A percentile compares a stretch with the other conserved stretches of the same genome.
Evolutionary conservation across 805 yeast species (phyloP).

Genomic region (Schizosaccharomyces lindneri): DNA sequence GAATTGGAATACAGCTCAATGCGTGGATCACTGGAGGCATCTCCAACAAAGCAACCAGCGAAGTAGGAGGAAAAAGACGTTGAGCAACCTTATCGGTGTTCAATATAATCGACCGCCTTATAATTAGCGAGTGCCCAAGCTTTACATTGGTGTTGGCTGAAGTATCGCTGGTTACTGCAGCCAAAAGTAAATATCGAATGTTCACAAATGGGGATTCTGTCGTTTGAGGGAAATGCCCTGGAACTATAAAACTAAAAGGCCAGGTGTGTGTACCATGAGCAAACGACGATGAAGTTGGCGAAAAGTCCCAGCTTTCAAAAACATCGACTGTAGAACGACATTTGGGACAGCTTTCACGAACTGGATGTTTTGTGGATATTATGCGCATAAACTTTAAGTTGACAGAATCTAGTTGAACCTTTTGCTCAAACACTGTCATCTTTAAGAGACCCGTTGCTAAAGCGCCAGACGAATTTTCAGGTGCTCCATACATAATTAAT

Average conservation of each 20-base stretch:
- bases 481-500: constrained; percentile 54
- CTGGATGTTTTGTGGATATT: constrained; percentile 40
- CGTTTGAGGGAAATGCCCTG: constrained; percentile 73
- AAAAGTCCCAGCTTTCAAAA: constrained; percentile 72
- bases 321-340: constrained; percentile 33
- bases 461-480: constrained; percentile 62
- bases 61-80: constrained; percentile 88
- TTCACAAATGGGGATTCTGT: constrained; percentile 31
- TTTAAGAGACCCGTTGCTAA: constrained; percentile 56
- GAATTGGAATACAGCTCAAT: constrained; percentile 61
- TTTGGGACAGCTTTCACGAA: constrained; percentile 28
- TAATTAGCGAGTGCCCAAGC: constrained; percentile 36
- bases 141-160: constrained; percentile 14
- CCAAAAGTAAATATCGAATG: constrained; percentile 55
- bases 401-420: constrained; percentile 29
- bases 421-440: constrained; percentile 23
- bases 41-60: constrained; percentile 62
- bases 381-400: constrained; percentile 49
- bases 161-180: constrained; percentile 13
- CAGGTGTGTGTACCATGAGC: constrained; percentile 53
- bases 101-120: constrained; percentile 51
- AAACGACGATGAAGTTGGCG: constrained; percentile 32
- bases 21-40: constrained; percentile 80
- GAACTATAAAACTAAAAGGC: constrained; percentile 73
- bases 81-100: constrained; percentile 71